These are phyloP conservation scores for Backusella tarrabulga DNA, from an alignment of 192 early-diverging fungal species.

Conservation along the genomic window DNA sequence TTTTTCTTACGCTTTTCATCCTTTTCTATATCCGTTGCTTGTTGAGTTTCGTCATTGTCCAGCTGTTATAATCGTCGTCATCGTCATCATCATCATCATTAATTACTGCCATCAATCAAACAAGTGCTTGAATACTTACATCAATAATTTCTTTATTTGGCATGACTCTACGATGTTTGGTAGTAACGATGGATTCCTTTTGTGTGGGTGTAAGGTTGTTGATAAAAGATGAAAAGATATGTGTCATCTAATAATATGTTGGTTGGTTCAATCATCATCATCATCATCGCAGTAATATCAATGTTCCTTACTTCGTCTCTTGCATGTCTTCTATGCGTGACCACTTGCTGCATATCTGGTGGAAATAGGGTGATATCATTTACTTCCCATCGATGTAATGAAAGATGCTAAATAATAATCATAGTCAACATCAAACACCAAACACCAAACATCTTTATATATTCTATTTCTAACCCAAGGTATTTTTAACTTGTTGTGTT, in stretches of 20 bases:
- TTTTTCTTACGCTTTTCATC: neutral
- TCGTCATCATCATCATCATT: neutral
- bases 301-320: conserved; percentile 30
- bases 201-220: neutral
- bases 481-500: neutral
- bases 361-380: conserved; percentile 46
- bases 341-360: conserved; percentile 36
- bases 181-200: conserved; percentile 8
- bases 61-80: neutral
- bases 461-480: neutral
- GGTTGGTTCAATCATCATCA: neutral
- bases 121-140: neutral
- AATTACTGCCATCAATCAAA: neutral
- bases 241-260: conserved; percentile 15
- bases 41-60: conserved; percentile 15
- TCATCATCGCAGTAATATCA: too few relatives aligned
- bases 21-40: neutral
- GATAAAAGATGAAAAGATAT: conserved; percentile 4
- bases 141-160: neutral
- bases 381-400: conserved; percentile 52
- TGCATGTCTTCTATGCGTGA: conserved; percentile 34
- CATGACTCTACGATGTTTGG: neutral
- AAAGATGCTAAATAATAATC: conserved; percentile 30
- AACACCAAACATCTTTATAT: neutral
- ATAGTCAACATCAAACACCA: too few relatives aligned